Evolutionary conservation across 768 basidiomycete genomes (phyloP), one percentile per base, ranked within the genome.

Genomic region (Lactarius quietus): DNA sequence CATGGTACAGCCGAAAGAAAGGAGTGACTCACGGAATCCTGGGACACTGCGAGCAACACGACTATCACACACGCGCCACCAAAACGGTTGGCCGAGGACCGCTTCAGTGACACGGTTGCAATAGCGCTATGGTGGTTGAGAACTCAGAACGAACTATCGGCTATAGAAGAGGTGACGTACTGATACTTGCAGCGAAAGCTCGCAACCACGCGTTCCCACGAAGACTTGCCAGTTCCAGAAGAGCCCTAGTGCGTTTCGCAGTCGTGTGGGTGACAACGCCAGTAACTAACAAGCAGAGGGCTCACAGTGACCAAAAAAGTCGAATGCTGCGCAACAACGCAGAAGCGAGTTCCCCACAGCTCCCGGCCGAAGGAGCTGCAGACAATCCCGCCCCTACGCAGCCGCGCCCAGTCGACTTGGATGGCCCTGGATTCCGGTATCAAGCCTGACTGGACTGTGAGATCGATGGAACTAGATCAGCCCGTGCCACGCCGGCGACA

Each of bases 331-430:
- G 57, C 48, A 57, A 45, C 51, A 36, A 58, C 65, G 39, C 51
- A 53, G 61, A 62, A 62, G 65, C 51, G 56, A 43, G 48, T 48
- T 6, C 15, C 51, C 61, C 48, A 66, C 61, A 66, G 39, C 33
- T 58, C 65, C 65, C 31, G 56, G 61, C 65, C 65, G 64, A 66
- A 64, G 65, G 65, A 62, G 53, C 61, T 51, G 39, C 48, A 51
- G 43, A 29, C 65, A 43, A 62, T 33, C 60, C 12, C 29, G 26
- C 55, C n/a, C 54, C 59, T 38, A 41, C 59, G 45, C 53, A 12
- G 56, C 36, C 56, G 28, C 57, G 61, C 51, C 60, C 20, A 38
- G 28, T 45, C n/a, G 10, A 33, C 33, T 33, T 33, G 33, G 8
- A 29, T 45, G 41, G n/a, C n/a, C 28, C 14, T n/a, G 23, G 17